Conservation (phyloP, 768 basidiomycete genomes). For the Boletus reticuloceps region DNA sequence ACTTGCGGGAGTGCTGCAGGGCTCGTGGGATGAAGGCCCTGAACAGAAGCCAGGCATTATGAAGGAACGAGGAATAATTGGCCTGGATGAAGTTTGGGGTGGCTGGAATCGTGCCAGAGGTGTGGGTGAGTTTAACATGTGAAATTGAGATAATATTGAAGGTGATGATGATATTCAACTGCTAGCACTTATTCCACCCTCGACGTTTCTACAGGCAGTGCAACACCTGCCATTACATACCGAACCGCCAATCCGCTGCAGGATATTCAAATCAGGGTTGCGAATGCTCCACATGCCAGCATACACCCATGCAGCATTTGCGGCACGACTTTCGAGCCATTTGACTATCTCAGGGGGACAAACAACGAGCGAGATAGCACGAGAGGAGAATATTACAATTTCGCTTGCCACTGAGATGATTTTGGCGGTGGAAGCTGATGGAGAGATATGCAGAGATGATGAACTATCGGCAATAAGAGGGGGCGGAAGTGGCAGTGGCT, state of each 20-base stretch:
- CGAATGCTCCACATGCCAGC: conserved; percentile 81
- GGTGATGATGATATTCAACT: not conserved
- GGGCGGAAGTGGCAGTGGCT: conserved; percentile 45
- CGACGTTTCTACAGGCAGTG: conserved; percentile 75
- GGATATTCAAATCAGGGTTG: conserved; percentile 71
- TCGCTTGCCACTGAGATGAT: conserved; percentile 80
- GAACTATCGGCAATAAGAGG: conserved; percentile 34
- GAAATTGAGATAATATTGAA: not conserved
- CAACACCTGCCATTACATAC: conserved; percentile 67
- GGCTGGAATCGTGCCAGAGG: conserved; percentile 94
- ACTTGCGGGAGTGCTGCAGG: conserved; percentile 69
- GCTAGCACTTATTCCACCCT: conserved; percentile 86
- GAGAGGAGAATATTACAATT: conserved; percentile 67
- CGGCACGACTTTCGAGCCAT: conserved; percentile 56
- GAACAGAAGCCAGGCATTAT: conserved; percentile 51
- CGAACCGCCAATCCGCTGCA: conserved; percentile 59
- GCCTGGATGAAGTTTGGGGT: conserved; percentile 92
- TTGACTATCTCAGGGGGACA: conserved; percentile 50
- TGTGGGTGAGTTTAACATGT: conserved; percentile 52
- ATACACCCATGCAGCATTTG: conserved; percentile 68
- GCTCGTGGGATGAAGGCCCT: conserved; percentile 23
- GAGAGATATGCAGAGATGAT: conserved; percentile 77
- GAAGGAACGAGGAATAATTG: conserved; percentile 76
- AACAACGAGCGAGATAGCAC: conserved; percentile 70
- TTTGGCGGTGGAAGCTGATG: conserved; percentile 65